Percentiles rank a stretch among this genome's conserved stretches.
phyloP scores from a whole-genome alignment of 192 early-diverging fungal genomes.

The Dissophora ornata region DNA sequence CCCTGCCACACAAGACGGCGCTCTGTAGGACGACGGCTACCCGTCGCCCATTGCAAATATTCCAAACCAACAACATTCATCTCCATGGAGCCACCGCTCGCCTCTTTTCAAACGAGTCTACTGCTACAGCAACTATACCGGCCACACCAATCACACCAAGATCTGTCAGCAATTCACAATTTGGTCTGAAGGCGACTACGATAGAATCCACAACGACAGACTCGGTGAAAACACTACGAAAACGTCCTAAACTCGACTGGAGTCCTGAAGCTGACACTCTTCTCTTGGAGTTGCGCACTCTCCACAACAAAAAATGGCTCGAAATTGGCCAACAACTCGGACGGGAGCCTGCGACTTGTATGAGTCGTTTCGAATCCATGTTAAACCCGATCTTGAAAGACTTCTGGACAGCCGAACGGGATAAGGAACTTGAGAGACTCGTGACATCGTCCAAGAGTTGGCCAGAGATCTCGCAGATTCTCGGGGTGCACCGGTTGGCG shows the following conservation, averaged over 20 bases:
- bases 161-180: too few species aligned
- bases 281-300: conserved; percentile 11
- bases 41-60: not conserved
- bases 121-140: too few species aligned
- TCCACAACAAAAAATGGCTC: conserved; percentile 33
- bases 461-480: conserved; percentile 21
- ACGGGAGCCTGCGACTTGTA: conserved; percentile 35
- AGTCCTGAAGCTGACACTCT: conserved; percentile 22
- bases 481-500: conserved; percentile 33
- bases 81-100: not conserved
- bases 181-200: too few species aligned
- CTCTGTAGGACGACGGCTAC: not conserved
- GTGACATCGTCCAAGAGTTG: conserved; percentile 13
- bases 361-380: conserved; percentile 32
- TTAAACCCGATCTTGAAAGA: conserved; percentile 18
- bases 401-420: conserved; percentile 27
- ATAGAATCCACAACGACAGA: not conserved
- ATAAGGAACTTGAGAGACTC: conserved; percentile 10
- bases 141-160: too few species aligned
- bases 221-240: conserved; percentile 4
- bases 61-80: not conserved
- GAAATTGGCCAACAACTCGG: conserved; percentile 28
- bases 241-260: conserved; percentile 14
- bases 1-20: not conserved
- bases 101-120: not conserved